Base-by-base conservation (phyloP, 768 basidiomycete species). In the Sistotremastrum niveocremeum region DNA sequence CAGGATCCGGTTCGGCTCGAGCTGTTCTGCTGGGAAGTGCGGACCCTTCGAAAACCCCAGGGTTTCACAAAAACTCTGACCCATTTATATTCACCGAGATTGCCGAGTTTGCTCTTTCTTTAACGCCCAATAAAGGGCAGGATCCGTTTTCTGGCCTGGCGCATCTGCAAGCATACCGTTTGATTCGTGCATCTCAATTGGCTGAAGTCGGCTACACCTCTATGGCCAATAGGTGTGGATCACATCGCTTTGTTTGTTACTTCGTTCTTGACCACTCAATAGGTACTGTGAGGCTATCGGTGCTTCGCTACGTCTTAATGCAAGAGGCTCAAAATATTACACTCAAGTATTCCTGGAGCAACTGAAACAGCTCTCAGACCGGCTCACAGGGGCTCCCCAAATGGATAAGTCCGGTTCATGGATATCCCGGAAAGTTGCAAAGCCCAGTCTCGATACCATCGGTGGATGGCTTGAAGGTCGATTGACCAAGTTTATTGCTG, bases 281-380 rank as follows among this genome's bases (percentile, higher is more conserved):
- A 97, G 94, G 56, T 99, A 98, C 59, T 93, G 88, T 57, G 88
- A 97, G 46, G 89, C 93, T 6, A 85, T 98, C 51, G 61, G 58
- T 28, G 71, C 80, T 6, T 73, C 76, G 40, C 68, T 85, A 54
- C 54, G 56, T 3, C 57, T 61, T 39, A 56, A 61, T 47, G 70
- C 60, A 51, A 74, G 79, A 41, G 64, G 65, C 35, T 81, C 86
- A 28, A 73, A 78, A 0, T 81, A 81, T 63, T 77, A 77, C 54
- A 86, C 75, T 37, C 62, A 72, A 2, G 62, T 70, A 10, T 72
- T 94, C 51, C 55, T 81, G 39, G 79, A 85, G 39, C 82, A 86
- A 54, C 65, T 95, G 41, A 83, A 78, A 60, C 76, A 77, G 33
- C 70, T 99, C 5, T 71, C 76, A 3, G 85, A 94, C 55, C 79